Percentiles rank a stretch among this genome's conserved stretches.
Conservation (phyloP, 2,329 filamentous ascomycete genomes). For the Dothistroma pini region DNA sequence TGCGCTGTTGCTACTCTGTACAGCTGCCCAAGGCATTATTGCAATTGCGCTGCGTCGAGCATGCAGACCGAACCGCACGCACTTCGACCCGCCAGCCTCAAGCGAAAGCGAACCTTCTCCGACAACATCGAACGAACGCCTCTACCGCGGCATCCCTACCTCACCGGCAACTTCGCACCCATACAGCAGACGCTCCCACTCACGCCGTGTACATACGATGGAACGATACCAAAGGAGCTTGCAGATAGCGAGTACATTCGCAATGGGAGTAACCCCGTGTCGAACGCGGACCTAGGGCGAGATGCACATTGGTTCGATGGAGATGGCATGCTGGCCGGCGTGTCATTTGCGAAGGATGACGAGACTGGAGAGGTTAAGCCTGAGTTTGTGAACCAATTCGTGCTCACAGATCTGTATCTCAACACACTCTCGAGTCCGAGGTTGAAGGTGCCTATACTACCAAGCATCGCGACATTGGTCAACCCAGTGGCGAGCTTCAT, state of each 20-base stretch:
- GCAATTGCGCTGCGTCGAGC: neutral
- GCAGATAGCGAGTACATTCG: conserved; percentile 67
- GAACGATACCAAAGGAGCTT: conserved; percentile 61
- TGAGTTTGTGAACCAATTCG: conserved; percentile 66
- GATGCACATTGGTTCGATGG: conserved; percentile 73
- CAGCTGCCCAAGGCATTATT: neutral
- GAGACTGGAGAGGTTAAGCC: conserved; percentile 48
- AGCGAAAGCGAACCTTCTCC: conserved; percentile 32
- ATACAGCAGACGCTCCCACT: conserved; percentile 54
- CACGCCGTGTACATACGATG: conserved; percentile 56
- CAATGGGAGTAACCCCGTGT: conserved; percentile 66
- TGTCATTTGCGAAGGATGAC: conserved; percentile 52
- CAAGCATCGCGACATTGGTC: conserved; percentile 64
- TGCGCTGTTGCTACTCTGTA: neutral
- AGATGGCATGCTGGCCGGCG: conserved; percentile 69
- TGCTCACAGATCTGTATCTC: conserved; percentile 64
- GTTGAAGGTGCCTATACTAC: conserved; percentile 57
- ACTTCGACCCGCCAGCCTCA: conserved; percentile 12
- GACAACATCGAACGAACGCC: conserved; percentile 31
- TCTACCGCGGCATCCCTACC: conserved; percentile 42
- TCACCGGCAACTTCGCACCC: conserved; percentile 67
- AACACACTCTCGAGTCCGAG: conserved; percentile 48
- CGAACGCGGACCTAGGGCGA: conserved; percentile 57
- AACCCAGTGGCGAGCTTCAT: conserved; percentile 55
- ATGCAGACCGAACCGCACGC: neutral